These are phyloP conservation scores for Rhodamnia argentea DNA, from an alignment of 345 rosid genomes.

Conservation along the genomic window DNA sequence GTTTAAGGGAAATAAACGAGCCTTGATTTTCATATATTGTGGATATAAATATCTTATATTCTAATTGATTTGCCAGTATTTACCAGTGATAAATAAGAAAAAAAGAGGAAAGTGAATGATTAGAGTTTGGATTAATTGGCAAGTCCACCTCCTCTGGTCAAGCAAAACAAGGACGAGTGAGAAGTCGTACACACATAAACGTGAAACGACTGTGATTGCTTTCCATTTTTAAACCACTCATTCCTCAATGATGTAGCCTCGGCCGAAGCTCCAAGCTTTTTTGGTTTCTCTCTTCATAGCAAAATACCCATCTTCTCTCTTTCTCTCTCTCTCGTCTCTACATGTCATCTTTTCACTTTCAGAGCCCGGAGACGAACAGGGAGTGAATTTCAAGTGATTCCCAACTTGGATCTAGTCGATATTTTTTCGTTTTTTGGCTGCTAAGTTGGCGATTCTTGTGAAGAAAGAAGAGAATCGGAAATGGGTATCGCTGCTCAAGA, in stretches of 20 bases:
- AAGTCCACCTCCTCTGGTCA: not conserved
- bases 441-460: not conserved
- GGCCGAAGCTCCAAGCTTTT: not conserved
- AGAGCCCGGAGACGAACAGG: not conserved
- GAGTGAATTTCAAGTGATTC: not conserved
- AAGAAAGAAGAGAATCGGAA: not conserved
- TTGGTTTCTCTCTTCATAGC: not conserved
- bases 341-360: not conserved
- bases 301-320: not conserved
- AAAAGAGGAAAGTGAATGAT: not conserved
- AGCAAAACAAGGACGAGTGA: not conserved
- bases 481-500: conserved; percentile 28
- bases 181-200: not conserved
- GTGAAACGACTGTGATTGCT: fast-evolving
- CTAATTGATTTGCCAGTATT: not conserved
- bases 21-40: not conserved
- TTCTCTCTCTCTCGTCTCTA: not conserved
- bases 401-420: not conserved
- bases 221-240: not conserved
- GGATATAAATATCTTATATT: not conserved
- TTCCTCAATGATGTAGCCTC: not conserved
- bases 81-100: not conserved
- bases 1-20: not conserved
- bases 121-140: not conserved
- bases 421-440: not conserved